A percentile compares a stretch with the other conserved stretches of the same genome.
Evolutionary conservation across 441 rosid species (phyloP).

Genomic region (Melastoma candidum): DNA sequence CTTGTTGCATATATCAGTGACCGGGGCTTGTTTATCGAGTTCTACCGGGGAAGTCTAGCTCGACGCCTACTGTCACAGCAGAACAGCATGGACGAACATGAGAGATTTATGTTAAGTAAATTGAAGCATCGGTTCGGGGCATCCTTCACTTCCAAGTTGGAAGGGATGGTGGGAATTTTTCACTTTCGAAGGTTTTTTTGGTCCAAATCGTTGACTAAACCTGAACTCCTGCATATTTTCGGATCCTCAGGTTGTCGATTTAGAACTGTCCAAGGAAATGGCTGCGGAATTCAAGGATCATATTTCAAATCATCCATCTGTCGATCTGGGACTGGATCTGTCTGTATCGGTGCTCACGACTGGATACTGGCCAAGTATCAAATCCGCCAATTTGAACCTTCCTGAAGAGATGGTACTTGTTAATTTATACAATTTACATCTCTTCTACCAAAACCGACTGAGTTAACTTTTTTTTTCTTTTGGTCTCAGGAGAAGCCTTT

Average conservation of each 20-base stretch:
- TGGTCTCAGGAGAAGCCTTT: conserved; percentile 11
- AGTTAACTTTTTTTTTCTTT: background rate
- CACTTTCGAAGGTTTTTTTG: background rate
- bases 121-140: conserved; percentile 14
- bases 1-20: conserved; percentile 14
- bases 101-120: conserved; percentile 14
- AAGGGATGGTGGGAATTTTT: conserved; percentile 10
- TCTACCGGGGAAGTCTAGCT: conserved; percentile 15
- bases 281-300: conserved; percentile 7
- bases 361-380: conserved; percentile 18
- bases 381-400: conserved; percentile 14
- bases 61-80: conserved; percentile 14
- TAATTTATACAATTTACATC: background rate
- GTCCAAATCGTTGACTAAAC: background rate
- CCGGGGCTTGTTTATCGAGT: conserved; percentile 15
- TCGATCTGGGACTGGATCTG: conserved; percentile 11
- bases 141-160: conserved; percentile 18
- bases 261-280: conserved; percentile 14
- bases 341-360: conserved; percentile 13
- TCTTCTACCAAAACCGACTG: no score
- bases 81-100: conserved; percentile 13
- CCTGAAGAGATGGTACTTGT: conserved; percentile 13
- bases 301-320: conserved; percentile 6
- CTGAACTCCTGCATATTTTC: background rate
- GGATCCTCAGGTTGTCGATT: conserved; percentile 13